Evolutionary conservation across 306 rosid species (phyloP), one percentile per base, ranked within the genome.

Genomic region (Hippophae tibetana): DNA sequence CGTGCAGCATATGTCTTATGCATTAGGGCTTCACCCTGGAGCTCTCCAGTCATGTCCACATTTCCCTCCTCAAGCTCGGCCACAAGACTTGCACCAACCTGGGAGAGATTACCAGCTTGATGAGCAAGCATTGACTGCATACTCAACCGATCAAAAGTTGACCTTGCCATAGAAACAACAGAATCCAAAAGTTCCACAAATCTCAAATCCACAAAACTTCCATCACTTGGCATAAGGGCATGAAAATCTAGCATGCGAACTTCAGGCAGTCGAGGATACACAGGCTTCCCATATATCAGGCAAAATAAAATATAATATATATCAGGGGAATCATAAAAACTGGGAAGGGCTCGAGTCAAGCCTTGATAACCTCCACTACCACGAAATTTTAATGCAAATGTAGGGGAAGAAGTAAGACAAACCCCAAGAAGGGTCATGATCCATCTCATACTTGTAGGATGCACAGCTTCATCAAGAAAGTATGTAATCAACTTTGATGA

Each of bases 1-100:
- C 99, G 99, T 64, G 99, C 99, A 43, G 99, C 99, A 78, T 93
- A 93, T 56, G 99, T 93, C 85, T 93, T 93, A 74, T 93, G 99
- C 99, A 93, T 84, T 72, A 93, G 72, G 27, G 99, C 99, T 80
- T 93, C 99, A 67, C 99, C 99, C 69, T 93, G 99, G 76, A 93
- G 95, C 83, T 93, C 97, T 56, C 99, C 99, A 47, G 97, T 76
- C 85, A 89, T 89, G 77, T 93, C 99, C 59, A 95, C 85, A 82
- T 81, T 82, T 66, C 83, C 94, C 57, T 93, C 96, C 48, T 80
- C 95, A 75, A 93, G 97, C 79, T 93, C 97, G n/a, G 95, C 99
- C 73, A 86, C 90, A 70, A 93, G 90, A 72, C 99, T 86, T 60
- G 95, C 97, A 74, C 94, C 78, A 76, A 84, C 84, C 89, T 79